Evolutionary conservation across 129 eudicot genomes (phyloP).

Genomic region (Tanacetum coccineum): DNA sequence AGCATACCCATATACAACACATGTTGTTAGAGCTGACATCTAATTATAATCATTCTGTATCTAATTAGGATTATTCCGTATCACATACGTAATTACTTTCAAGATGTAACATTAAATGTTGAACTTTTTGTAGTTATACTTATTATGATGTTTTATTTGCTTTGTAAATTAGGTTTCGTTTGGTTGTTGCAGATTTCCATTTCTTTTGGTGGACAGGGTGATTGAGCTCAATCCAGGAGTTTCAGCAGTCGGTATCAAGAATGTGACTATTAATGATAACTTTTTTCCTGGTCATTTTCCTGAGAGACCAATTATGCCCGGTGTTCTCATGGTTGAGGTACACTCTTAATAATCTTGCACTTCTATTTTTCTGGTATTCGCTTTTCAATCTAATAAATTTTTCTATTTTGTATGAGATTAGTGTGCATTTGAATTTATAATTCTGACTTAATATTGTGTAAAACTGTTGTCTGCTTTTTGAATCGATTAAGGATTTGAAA

Average conservation of each 20-base stretch:
- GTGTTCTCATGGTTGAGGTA: conserved; percentile 99
- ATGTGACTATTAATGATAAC: conserved; percentile 95
- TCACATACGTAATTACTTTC: too few species aligned
- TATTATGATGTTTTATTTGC: neutral
- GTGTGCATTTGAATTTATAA: conserved; percentile 5
- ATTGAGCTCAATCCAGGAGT: conserved; percentile 86
- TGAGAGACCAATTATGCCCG: conserved; percentile 98
- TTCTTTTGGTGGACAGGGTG: conserved; percentile 96
- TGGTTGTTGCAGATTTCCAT: conserved; percentile 65
- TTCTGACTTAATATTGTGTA: neutral
- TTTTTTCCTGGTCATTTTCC: conserved; percentile 98
- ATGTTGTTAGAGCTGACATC: too few species aligned
- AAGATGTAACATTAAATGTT: too few species aligned
- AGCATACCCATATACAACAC: too few species aligned
- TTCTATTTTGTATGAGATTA: too few species aligned
- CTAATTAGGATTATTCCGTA: too few species aligned
- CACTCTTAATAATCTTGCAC: neutral
- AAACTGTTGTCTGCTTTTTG: neutral
- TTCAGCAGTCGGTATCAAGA: conserved; percentile 92
- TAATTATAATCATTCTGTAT: too few species aligned
- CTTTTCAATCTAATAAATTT: too few species aligned
- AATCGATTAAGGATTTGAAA: neutral
- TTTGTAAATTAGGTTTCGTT: conserved; percentile 24
- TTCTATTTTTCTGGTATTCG: neutral
- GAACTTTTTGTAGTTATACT: too few species aligned